phyloP scores from a whole-genome alignment of 176 grass and related monocot genomes.

The Coix lacrymajobi region DNA sequence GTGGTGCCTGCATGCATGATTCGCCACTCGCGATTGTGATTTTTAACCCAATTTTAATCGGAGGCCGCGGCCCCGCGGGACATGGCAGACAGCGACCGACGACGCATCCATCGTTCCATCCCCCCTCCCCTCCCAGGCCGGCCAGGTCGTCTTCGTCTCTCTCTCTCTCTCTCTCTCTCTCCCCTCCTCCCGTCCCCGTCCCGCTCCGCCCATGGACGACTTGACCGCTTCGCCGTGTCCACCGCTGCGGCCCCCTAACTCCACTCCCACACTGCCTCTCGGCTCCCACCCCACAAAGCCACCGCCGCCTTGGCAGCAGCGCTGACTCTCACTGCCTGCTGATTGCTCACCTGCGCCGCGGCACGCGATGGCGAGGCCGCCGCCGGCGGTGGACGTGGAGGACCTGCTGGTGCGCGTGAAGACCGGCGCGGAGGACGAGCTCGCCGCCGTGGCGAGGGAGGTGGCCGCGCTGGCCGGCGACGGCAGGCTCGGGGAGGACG shows the following conservation, averaged over 20 bases:
- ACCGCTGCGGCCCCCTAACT: neutral
- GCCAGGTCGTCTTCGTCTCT: constrained; percentile 15
- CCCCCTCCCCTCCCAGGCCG: too few species aligned
- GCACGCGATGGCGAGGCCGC: constrained; percentile 24
- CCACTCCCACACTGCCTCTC: neutral
- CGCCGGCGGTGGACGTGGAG: constrained; percentile 44
- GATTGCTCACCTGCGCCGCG: neutral
- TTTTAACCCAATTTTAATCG: too few species aligned
- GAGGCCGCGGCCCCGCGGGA: too few species aligned
- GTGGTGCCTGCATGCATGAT: too few species aligned
- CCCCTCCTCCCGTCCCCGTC: neutral
- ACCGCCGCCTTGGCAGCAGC: neutral
- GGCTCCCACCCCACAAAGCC: neutral
- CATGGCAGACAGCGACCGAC: constrained; percentile 8
- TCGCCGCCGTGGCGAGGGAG: constrained; percentile 32
- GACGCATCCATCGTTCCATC: neutral
- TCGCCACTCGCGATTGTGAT: too few species aligned
- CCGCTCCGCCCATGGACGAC: constrained; percentile 26
- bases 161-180: too few species aligned
- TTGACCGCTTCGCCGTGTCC: constrained; percentile 30
- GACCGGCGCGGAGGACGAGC: constrained; percentile 35
- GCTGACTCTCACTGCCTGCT: neutral
- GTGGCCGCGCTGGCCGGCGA: constrained; percentile 25
- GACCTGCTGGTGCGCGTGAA: constrained; percentile 59
- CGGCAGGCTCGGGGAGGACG: constrained; percentile 43